phyloP scores from a whole-genome alignment of 176 grass and related monocot genomes.

The Otatea glauca region DNA sequence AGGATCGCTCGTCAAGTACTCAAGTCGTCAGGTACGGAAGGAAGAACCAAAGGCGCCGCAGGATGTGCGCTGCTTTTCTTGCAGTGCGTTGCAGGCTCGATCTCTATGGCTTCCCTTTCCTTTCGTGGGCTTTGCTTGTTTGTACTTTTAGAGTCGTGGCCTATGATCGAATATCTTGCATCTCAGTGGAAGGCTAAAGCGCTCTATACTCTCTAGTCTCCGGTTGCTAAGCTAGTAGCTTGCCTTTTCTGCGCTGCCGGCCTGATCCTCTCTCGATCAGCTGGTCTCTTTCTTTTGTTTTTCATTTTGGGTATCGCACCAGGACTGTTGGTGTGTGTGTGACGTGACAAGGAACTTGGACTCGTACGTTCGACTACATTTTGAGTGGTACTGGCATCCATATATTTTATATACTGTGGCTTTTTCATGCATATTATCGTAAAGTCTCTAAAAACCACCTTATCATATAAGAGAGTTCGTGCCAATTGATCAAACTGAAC shows the following conservation, averaged over 20 bases:
- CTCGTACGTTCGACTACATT: too few relatives aligned
- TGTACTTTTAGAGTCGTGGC: conserved; percentile 33
- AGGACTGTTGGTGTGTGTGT: too few relatives aligned
- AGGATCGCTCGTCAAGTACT: not conserved
- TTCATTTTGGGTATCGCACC: not conserved
- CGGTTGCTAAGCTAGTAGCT: not conserved
- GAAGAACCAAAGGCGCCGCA: conserved; percentile 8
- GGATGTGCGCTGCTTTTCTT: conserved; percentile 43
- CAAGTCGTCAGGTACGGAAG: not conserved
- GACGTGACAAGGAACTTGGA: too few relatives aligned
- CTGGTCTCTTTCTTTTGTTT: not conserved
- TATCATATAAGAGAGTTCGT: too few relatives aligned
- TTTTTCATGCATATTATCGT: too few relatives aligned
- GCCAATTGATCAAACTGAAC: too few relatives aligned
- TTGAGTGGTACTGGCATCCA: too few relatives aligned
- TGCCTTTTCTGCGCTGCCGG: conserved; percentile 15
- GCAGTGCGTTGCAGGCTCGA: not conserved
- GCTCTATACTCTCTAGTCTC: not conserved
- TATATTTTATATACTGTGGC: too few relatives aligned
- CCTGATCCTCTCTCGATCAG: not conserved
- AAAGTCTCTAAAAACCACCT: too few relatives aligned
- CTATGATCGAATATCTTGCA: conserved; percentile 13
- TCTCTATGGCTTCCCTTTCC: not conserved
- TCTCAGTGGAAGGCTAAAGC: conserved; percentile 39
- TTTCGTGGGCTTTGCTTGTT: conserved; percentile 20